Evolutionary conservation across 768 basidiomycete species (phyloP), one percentile per base, ranked within the genome.

Genomic region (Pluteus cervinus): DNA sequence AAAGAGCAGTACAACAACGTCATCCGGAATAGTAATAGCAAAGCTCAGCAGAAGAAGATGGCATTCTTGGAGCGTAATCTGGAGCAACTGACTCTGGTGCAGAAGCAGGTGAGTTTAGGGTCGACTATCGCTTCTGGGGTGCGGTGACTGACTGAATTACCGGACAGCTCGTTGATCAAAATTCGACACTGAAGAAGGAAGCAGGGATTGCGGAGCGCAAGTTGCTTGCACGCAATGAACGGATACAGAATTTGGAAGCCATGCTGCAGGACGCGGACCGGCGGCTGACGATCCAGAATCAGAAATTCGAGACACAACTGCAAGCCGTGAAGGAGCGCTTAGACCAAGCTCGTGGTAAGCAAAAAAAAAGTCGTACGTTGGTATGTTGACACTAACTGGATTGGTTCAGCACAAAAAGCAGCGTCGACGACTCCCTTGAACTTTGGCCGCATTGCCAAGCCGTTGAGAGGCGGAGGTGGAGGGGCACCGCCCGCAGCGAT

Each of bases 21-120:
- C 42, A 92, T 96, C 52, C 85, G 90, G 45, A 96, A 96, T 58
- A 93, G 91, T 66, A 98, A 98, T 62, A 92, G 86, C 61, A 93
- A 94, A 60, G 90, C 94, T 5, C 96, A 99, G 50, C 90, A 94
- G 66, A 93, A 94, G 77, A 97, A 98, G 76, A 93, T 98, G 86
- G 88, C 91, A 9, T 96, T 97, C 76, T 63, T 99, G 38, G 92
- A 97, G 56, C 85, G 94, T 36, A 99, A 98, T 55, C 67, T 99
- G 36, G 93, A 97, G 54, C 90, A 94, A 55, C 65, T 98, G 47
- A 94, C 92, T 18, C 63, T 89, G 36, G 92, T 98, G 15, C 96
- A 98, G 75, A 96, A 97, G 62, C 92, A 97, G 81, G 93, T 85
- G 45, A 36, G 70, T 11, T 20, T 16, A 31, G 36, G 7, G 28